phyloP scores from a whole-genome alignment of 352 stramenopile species.

The Phytophthora chlamydospora region DNA sequence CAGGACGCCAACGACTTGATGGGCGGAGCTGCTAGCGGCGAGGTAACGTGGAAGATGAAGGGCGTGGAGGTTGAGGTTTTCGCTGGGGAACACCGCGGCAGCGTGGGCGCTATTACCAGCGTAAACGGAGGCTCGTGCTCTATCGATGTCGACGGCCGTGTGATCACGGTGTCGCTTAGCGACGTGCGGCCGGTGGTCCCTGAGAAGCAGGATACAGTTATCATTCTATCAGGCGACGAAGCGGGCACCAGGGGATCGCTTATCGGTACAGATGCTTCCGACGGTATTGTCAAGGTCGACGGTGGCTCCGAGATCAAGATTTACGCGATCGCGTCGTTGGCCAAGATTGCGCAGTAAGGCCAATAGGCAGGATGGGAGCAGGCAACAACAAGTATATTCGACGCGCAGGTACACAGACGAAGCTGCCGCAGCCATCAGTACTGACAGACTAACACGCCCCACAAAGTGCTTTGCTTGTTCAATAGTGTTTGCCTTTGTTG shows the following conservation, averaged over 20 bases:
- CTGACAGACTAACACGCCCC: constrained; percentile 34
- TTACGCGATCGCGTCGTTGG: constrained; percentile 81
- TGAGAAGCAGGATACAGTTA: constrained; percentile 89
- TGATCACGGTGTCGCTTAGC: constrained; percentile 68
- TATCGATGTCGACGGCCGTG: constrained; percentile 81
- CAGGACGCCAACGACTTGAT: constrained; percentile 52
- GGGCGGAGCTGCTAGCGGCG: constrained; percentile 47
- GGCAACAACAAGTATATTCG: constrained; percentile 27
- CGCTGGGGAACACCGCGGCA: constrained; percentile 66
- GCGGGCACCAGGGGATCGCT: constrained; percentile 83
- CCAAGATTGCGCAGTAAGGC: constrained; percentile 84
- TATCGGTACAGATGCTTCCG: constrained; percentile 86
- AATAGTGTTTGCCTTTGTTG: constrained; percentile 25
- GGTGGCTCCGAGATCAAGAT: constrained; percentile 91
- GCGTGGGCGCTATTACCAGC: constrained; percentile 77
- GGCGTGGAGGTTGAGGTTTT: constrained; percentile 85
- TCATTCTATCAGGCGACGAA: constrained; percentile 88
- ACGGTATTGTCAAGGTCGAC: constrained; percentile 91
- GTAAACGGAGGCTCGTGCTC: constrained; percentile 75
- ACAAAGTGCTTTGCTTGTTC: constrained; percentile 23
- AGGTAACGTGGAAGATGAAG: constrained; percentile 91
- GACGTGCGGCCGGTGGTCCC: constrained; percentile 79
- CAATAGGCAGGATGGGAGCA: constrained; percentile 34
- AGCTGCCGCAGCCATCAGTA: constrained; percentile 30
- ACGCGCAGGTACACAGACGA: constrained; percentile 27